Evolutionary conservation across 2,329 filamentous ascomycete genomes (phyloP).

Genomic region (Pseudocercospora musae): DNA sequence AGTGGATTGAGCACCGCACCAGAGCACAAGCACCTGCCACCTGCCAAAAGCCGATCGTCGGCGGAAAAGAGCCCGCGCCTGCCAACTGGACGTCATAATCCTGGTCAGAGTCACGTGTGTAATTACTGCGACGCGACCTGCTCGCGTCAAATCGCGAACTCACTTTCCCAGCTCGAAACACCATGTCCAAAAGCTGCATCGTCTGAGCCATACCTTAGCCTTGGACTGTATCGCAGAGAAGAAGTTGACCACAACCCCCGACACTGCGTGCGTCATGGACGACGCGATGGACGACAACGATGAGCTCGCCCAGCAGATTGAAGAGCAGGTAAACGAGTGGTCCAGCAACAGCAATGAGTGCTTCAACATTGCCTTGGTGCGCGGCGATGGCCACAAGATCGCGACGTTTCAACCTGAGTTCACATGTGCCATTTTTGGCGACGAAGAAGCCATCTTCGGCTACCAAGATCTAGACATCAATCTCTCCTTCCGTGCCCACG

Average conservation of each 20-base stretch:
- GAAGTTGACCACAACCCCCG: neutral
- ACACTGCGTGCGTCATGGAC: neutral
- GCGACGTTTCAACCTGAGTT: constrained; percentile 72
- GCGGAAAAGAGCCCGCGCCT: neutral
- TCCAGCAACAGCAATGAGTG: constrained; percentile 60
- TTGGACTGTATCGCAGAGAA: neutral
- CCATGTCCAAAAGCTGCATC: neutral
- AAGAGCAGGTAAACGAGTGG: constrained; percentile 42
- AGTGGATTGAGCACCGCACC: neutral
- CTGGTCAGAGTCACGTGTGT: neutral
- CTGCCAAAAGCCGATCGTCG: neutral
- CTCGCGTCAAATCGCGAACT: neutral
- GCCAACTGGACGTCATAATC: neutral
- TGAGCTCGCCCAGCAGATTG: constrained; percentile 27
- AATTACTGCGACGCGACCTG: neutral
- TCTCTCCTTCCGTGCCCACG: constrained; percentile 65
- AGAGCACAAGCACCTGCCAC: neutral
- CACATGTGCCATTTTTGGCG: constrained; percentile 88
- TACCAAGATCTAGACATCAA: constrained; percentile 78
- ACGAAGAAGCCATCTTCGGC: constrained; percentile 88
- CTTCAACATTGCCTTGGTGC: constrained; percentile 59
- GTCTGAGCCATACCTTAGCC: too few species aligned
- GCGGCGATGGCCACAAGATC: constrained; percentile 45
- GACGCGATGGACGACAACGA: constrained; percentile 23
- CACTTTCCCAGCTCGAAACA: neutral